These are phyloP conservation scores for Paraphoma chrysanthemicola DNA, from an alignment of 2,329 filamentous ascomycete species.

Conservation along the genomic window DNA sequence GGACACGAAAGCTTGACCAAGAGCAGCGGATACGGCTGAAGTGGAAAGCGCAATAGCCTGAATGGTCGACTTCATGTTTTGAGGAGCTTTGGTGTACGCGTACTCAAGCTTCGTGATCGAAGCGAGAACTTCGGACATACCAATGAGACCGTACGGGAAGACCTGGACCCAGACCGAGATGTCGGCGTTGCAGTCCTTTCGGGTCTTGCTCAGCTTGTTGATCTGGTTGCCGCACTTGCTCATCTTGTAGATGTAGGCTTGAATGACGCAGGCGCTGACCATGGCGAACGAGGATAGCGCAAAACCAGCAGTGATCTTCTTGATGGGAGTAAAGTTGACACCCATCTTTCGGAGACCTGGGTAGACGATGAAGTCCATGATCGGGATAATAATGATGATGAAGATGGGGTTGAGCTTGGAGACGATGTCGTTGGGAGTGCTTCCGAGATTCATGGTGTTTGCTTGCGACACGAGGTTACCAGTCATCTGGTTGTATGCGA, in stretches of 20 bases:
- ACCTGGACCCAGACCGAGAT: conserved; percentile 65
- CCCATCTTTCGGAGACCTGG: conserved; percentile 70
- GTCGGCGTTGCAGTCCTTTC: conserved; percentile 49
- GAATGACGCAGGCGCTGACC: conserved; percentile 63
- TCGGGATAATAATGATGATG: conserved; percentile 69
- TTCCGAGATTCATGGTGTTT: conserved; percentile 69
- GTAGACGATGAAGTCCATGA: conserved; percentile 72
- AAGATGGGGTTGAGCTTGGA: conserved; percentile 79
- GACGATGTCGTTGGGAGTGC: conserved; percentile 79
- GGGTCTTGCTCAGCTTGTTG: conserved; percentile 46
- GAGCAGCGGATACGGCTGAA: conserved; percentile 39
- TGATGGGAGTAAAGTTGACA: conserved; percentile 75
- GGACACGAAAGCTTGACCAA: conserved; percentile 41
- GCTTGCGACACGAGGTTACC: conserved; percentile 74
- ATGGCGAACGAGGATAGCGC: conserved; percentile 68
- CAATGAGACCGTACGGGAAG: conserved; percentile 62
- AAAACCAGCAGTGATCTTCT: conserved; percentile 76
- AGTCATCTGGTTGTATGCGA: conserved; percentile 63
- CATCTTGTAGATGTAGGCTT: conserved; percentile 60
- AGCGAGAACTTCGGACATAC: conserved; percentile 67
- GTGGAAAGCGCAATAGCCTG: conserved; percentile 46
- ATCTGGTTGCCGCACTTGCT: conserved; percentile 34
- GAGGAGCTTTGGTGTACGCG: conserved; percentile 57
- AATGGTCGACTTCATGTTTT: conserved; percentile 62
- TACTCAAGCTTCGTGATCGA: conserved; percentile 77